Conservation (phyloP, 2,329 filamentous ascomycete species). For the Colletotrichum sp. region DNA sequence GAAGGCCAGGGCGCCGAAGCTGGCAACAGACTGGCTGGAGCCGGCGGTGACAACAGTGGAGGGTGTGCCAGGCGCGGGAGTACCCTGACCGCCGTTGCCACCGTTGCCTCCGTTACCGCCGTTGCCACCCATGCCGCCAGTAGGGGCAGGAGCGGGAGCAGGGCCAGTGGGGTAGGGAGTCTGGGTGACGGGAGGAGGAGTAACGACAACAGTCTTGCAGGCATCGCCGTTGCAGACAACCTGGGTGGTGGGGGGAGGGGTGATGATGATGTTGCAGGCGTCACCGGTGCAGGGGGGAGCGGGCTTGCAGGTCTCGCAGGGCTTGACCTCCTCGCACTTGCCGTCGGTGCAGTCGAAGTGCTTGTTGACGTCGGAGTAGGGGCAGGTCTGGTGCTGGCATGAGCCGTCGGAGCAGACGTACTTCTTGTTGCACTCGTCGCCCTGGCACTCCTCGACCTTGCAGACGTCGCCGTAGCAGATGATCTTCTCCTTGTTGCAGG, state of each 20-base stretch:
- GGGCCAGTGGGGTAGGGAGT: neutral
- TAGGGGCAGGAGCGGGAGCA: neutral
- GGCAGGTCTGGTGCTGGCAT: constrained; percentile 30
- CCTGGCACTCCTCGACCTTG: constrained; percentile 34
- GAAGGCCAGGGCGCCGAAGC: constrained; percentile 21
- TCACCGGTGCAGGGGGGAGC: constrained; percentile 31
- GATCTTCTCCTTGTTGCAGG: constrained; percentile 17
- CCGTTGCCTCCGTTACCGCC: neutral
- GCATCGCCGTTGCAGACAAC: constrained; percentile 28
- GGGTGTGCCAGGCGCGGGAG: neutral
- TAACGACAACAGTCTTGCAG: constrained; percentile 27
- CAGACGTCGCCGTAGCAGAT: constrained; percentile 23
- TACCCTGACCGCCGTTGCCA: neutral
- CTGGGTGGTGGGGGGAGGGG: constrained; percentile 27
- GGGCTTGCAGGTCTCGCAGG: constrained; percentile 33
- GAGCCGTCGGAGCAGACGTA: constrained; percentile 26
- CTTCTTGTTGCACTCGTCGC: constrained; percentile 31
- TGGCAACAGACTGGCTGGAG: constrained; percentile 19
- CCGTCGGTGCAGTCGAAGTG: constrained; percentile 39
- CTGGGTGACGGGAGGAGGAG: neutral
- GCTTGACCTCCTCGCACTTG: constrained; percentile 33
- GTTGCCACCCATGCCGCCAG: neutral
- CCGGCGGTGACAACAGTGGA: constrained; percentile 8
- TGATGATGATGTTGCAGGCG: constrained; percentile 33
- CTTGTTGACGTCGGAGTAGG: constrained; percentile 26